Base-by-base conservation (phyloP, 2,329 filamentous ascomycete species). In the Beauveria scarabaeidicola region DNA sequence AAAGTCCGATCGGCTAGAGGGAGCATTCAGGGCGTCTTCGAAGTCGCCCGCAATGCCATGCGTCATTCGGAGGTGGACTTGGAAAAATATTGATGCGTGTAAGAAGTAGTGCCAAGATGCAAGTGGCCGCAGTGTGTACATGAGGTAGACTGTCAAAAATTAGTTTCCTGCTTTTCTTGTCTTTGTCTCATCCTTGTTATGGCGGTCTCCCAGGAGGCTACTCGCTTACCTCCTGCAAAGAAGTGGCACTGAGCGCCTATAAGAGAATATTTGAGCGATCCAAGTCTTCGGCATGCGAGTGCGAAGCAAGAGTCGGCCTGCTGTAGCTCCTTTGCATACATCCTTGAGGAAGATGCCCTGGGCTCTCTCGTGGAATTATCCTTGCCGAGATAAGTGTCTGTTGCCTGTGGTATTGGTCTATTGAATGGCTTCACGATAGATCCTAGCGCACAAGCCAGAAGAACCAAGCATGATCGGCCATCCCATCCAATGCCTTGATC, bases 51-150 rank as follows among this genome's bases (percentile, higher is more conserved):
- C 47, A 29, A 63, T 41, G 27, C 63, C 65, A 29, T 64, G 62
- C 7, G 61, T 61, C 61, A 62, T 59, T 64, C 67, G 62, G 27
- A 73, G 65, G 59, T 72, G 72, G 8, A 76, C 65, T 51, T 73
- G 72, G 41, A 69, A 72, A 36, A 68, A 68, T 11, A 56, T 62
- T 29, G 52, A 69, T n/a, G 61, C 68, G 51, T 58, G 67, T 21
- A 66, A 61, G 63, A 75, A 75, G 59, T 72, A 68, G 51, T 73
- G 64, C 72, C 73, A 76, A 15, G 72, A 67, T 52, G 69, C 58
- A n/a, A 74, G 57, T 29, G 73, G 70, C n/a, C 70, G 67, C 9
- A 77, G 61, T 1, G 67, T 73, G 60, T 75, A 75, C 73, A 76
- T 74, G 23, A 71, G 64, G 61, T 72, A 72, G 4, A 75, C 73